phyloP scores from a whole-genome alignment of 306 rosid species.

The Trifolium repens region DNA sequence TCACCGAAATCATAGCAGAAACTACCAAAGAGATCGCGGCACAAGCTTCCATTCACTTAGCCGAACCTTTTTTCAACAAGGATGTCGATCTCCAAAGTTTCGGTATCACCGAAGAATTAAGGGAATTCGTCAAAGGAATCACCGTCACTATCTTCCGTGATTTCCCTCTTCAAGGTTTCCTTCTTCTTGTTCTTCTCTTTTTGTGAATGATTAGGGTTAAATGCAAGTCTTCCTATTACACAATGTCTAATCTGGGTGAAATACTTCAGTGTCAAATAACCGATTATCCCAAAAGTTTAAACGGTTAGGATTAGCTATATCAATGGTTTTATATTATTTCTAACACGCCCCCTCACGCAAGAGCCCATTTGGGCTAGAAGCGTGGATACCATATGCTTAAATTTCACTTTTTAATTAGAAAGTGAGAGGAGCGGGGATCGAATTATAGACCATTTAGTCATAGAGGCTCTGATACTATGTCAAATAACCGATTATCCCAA shows the following conservation, averaged over 20 bases:
- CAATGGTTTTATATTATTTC: too few species aligned
- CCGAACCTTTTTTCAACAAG: slow-evolving; percentile 8
- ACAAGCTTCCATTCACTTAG: slow-evolving; percentile 62
- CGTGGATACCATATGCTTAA: too few species aligned
- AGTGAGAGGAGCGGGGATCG: too few species aligned
- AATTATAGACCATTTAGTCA: too few species aligned
- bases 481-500: too few species aligned
- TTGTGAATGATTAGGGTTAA: slow-evolving; percentile 6
- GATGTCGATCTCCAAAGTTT: slow-evolving; percentile 36
- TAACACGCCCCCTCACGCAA: too few species aligned
- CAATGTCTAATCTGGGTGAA: neutral
- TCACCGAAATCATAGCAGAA: slow-evolving; percentile 52
- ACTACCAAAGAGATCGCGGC: slow-evolving; percentile 61
- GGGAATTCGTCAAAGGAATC: slow-evolving; percentile 73
- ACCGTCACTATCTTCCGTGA: slow-evolving; percentile 59
- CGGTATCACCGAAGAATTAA: slow-evolving; percentile 68
- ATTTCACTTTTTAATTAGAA: too few species aligned
- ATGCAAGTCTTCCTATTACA: neutral
- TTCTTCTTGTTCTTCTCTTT: neutral
- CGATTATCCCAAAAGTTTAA: too few species aligned
- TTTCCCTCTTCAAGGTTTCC: slow-evolving; percentile 64
- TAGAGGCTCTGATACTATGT: too few species aligned
- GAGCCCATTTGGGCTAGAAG: too few species aligned
- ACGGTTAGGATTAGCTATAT: too few species aligned
- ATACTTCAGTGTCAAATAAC: too few species aligned